A percentile compares a stretch with the other conserved stretches of the same genome.
Evolutionary conservation across 805 yeast genomes (phyloP).

Genomic region (Nakazawaea wyomingensis): DNA sequence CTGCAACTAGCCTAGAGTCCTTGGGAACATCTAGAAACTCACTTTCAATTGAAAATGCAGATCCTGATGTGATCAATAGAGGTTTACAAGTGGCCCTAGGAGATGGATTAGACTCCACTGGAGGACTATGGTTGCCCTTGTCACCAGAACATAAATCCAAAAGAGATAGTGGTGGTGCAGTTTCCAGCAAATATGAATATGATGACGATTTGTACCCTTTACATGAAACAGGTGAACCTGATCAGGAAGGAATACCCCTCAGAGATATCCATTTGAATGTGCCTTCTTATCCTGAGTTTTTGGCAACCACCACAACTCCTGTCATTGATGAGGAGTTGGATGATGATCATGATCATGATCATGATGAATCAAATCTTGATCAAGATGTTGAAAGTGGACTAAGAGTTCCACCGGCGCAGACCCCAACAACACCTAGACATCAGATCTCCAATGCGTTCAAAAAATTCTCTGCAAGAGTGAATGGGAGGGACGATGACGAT

Average conservation of each 20-base stretch:
- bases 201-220: not conserved
- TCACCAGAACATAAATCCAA: not conserved
- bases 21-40: slow-evolving; percentile 1
- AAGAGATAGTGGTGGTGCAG: not conserved
- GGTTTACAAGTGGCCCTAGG: slow-evolving; percentile 10
- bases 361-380: not conserved
- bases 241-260: slow-evolving; percentile 12
- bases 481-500: slow-evolving; percentile 18
- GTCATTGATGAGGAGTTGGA: not conserved
- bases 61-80: slow-evolving; percentile 7
- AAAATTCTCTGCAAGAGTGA: slow-evolving; percentile 20
- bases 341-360: not conserved
- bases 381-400: slow-evolving; percentile 6
- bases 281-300: slow-evolving; percentile 13
- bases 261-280: slow-evolving; percentile 11
- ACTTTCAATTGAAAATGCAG: not conserved
- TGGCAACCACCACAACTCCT: slow-evolving; percentile 11
- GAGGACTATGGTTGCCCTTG: slow-evolving; percentile 11
- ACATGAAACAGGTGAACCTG: slow-evolving; percentile 6
- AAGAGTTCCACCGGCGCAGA: not conserved
- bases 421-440: slow-evolving; percentile 15
- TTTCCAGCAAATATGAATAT: not conserved
- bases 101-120: not conserved
- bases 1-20: not conserved
- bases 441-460: slow-evolving; percentile 19